phyloP scores from a whole-genome alignment of 208 protist species.

The Spironucleus salmonicida region DNA sequence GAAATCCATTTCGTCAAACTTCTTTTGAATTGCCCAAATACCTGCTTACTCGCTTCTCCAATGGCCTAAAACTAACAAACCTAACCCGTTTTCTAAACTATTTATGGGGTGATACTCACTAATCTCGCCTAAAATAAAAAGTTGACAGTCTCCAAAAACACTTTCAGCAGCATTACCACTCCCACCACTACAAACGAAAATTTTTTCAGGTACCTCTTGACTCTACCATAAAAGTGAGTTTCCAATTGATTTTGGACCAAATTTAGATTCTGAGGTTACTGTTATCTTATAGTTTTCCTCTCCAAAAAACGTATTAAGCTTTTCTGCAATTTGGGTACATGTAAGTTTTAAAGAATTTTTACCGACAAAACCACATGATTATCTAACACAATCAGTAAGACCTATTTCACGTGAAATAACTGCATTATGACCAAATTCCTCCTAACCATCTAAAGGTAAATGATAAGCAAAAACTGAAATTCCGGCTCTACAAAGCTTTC shows the following conservation, averaged over 20 bases:
- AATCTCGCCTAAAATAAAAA: conserved; percentile 14
- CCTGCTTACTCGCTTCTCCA: conserved; percentile 15
- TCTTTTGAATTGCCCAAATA: neutral
- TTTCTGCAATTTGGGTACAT: neutral
- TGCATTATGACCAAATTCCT: conserved; percentile 16
- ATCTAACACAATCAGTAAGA: neutral
- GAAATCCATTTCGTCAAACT: too few relatives aligned
- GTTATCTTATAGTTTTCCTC: too few relatives aligned
- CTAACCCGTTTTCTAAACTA: neutral
- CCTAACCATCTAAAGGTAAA: conserved; percentile 7
- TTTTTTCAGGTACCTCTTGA: neutral
- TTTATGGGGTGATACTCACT: neutral
- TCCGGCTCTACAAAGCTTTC: neutral
- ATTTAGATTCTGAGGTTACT: too few relatives aligned
- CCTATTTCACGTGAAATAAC: neutral
- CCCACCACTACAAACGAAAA: conserved; percentile 21
- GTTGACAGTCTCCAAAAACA: neutral
- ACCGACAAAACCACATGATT: neutral
- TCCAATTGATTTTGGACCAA: too few relatives aligned
- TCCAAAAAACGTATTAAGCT: neutral
- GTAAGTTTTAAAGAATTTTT: neutral
- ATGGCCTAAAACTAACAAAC: neutral
- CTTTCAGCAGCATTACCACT: neutral
- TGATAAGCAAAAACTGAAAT: conserved; percentile 24
- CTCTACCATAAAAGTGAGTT: too few relatives aligned